phyloP scores from a whole-genome alignment of 2,329 filamentous ascomycete species.

The Mycosphaerella arachidis region DNA sequence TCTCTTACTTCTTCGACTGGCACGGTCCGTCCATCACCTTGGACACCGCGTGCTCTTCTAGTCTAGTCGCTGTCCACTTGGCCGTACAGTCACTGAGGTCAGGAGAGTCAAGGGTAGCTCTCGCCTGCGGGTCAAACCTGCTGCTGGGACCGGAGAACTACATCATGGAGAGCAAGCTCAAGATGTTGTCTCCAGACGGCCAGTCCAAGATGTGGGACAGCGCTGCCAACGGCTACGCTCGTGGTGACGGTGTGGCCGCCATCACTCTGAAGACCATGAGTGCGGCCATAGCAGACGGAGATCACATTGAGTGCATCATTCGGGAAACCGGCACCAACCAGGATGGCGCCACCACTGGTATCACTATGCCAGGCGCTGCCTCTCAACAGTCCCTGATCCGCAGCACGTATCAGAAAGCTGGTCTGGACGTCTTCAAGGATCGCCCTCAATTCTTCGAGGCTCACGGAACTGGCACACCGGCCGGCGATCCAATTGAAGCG shows the following conservation, averaged over 20 bases:
- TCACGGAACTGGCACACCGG: slow-evolving; percentile 7
- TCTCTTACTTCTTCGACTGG: slow-evolving; percentile 36
- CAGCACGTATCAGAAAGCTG: no score
- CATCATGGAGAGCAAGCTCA: slow-evolving; percentile 25
- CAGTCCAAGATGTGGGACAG: no score
- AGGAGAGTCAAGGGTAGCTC: slow-evolving; percentile 18
- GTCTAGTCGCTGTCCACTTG: slow-evolving; percentile 30
- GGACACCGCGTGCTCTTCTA: slow-evolving; percentile 5
- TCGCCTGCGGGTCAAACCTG: slow-evolving; percentile 22
- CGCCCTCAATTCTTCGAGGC: no score
- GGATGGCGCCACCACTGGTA: slow-evolving; percentile 37
- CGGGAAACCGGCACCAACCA: slow-evolving; percentile 35
- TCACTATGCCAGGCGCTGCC: slow-evolving; percentile 36
- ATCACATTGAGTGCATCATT: slow-evolving; percentile 33
- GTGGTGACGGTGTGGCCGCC: slow-evolving; percentile 50
- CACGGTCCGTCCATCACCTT: slow-evolving; percentile 9
- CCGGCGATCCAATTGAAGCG: slow-evolving; percentile 21
- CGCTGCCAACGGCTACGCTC: no score
- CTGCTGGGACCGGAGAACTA: slow-evolving; percentile 21
- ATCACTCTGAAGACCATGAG: slow-evolving; percentile 29
- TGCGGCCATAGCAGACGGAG: slow-evolving; percentile 14
- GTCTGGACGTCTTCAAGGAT: no score
- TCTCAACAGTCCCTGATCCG: slow-evolving; percentile 42
- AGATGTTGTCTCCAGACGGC: slow-evolving; percentile 30
- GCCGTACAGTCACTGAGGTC: slow-evolving; percentile 26